A percentile compares a stretch with the other conserved stretches of the same genome.
These are phyloP conservation scores for Geum urbanum DNA, from an alignment of 306 rosid species.

Conservation along the genomic window DNA sequence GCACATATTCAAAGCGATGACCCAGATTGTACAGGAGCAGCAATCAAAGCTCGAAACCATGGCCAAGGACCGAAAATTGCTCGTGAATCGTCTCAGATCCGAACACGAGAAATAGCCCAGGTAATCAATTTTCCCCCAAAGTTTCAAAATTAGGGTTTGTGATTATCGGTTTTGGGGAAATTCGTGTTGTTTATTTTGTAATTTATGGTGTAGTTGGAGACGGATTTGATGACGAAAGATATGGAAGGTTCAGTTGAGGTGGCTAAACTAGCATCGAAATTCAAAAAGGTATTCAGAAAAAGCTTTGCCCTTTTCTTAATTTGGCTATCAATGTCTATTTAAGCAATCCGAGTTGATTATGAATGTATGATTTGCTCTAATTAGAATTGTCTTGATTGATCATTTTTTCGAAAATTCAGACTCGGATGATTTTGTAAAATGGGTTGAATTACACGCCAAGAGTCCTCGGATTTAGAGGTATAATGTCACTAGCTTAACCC, in stretches of 20 bases:
- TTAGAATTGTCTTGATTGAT: not conserved
- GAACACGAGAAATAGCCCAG: conserved; percentile 68
- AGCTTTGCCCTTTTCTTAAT: conserved; percentile 3
- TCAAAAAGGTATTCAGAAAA: conserved; percentile 44
- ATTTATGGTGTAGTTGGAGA: conserved; percentile 46
- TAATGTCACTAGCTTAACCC: conserved; percentile 11
- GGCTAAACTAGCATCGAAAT: conserved; percentile 46
- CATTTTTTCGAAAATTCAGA: conserved; percentile 36
- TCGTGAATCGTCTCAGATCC: conserved; percentile 46
- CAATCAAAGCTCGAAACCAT: conserved; percentile 62
- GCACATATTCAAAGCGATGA: conserved; percentile 43
- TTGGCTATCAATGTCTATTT: too few species aligned
- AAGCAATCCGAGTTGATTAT: too few species aligned
- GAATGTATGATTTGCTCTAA: not conserved
- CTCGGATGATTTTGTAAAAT: conserved; percentile 55
- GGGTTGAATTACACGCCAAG: conserved; percentile 36
- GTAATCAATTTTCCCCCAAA: conserved; percentile 23
- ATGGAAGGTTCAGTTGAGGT: conserved; percentile 40
- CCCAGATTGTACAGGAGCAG: conserved; percentile 47
- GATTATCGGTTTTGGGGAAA: not conserved
- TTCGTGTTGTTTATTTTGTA: conserved; percentile 13
- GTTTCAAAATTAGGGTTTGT: conserved; percentile 31
- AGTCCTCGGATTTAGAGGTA: conserved; percentile 43
- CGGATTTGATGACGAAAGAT: conserved; percentile 37
- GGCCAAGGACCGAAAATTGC: conserved; percentile 45